These are phyloP conservation scores for Cyberlindnera japonica DNA, from an alignment of 805 yeast species.

Conservation along the genomic window DNA sequence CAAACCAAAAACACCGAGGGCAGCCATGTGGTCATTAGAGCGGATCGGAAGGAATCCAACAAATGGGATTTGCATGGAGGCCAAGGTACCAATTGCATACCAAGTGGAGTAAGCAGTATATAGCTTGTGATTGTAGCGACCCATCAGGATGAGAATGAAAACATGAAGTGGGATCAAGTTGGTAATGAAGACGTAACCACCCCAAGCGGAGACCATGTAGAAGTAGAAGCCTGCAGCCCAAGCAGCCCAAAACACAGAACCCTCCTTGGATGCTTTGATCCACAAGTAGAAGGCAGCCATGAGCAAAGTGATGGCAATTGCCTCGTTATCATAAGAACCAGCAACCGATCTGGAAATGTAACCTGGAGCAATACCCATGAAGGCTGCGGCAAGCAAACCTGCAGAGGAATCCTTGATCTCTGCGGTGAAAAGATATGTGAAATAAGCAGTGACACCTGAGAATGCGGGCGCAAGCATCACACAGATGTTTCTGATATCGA, in stretches of 20 bases:
- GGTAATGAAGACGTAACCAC: slow-evolving; percentile 98
- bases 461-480: slow-evolving; percentile 96
- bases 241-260: slow-evolving; percentile 81
- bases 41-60: slow-evolving; percentile 97
- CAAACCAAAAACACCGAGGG: slow-evolving; percentile 94
- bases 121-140: slow-evolving; percentile 78
- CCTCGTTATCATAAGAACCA: slow-evolving; percentile 98
- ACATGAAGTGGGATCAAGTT: slow-evolving; percentile 95
- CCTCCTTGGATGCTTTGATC: slow-evolving; percentile 91
- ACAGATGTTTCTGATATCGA: slow-evolving; percentile 94
- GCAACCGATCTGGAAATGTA: slow-evolving; percentile 98
- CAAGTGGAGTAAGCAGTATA: slow-evolving; percentile 94
- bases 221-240: slow-evolving; percentile 86
- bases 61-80: slow-evolving; percentile 98
- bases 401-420: slow-evolving; percentile 90
- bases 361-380: slow-evolving; percentile 98
- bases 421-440: slow-evolving; percentile 79
- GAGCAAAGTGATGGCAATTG: slow-evolving; percentile 91
- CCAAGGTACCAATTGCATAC: slow-evolving; percentile 96
- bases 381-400: slow-evolving; percentile 87
- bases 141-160: slow-evolving; percentile 87
- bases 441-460: slow-evolving; percentile 86
- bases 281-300: slow-evolving; percentile 95
- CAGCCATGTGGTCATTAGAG: slow-evolving; percentile 98
- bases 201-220: slow-evolving; percentile 99